Evolutionary conservation across 2,329 filamentous ascomycete species (phyloP), one percentile per base, ranked within the genome.

Genomic region (Claviceps pazoutovae): DNA sequence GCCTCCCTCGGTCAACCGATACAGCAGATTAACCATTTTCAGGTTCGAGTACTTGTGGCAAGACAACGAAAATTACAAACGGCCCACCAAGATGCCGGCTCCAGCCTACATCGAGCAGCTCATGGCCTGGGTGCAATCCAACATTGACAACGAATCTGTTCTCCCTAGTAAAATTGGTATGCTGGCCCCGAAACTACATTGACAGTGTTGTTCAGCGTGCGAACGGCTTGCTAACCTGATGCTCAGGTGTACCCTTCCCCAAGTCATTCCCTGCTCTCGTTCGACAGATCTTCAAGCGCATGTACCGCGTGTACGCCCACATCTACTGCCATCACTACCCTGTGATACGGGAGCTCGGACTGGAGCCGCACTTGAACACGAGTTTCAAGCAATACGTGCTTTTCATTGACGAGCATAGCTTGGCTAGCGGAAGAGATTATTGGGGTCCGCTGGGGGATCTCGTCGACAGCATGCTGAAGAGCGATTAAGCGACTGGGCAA

Each of bases 291-390:
- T 97, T 97, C 81, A 98, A 98, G 78, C 86, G 93, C 64, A 84
- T 98, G 73, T 98, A 97, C 72, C 86, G 93, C 59, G 91, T 98
- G 56, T 98, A 98, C 68, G 93, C 93, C 44, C 93, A 98, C 72
- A 95, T 98, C 61, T 98, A 98, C 80, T 98, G 94, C 74, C 93
- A 98, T 70, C 93, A 98, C 73, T 98, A 98, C 71, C 90, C 90
- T 38, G 90, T 98, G 58, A 85, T 98, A 59, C 86, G 94, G 54
- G 89, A 96, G 66, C 79, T 98, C 41, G 93, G 93, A 21, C 79
- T 98, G 53, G 93, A 98, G 70, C 90, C 94, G 45, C 93, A 98
- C 69, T 79, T 98, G 58, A 98, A 98, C 71, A 98, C 93, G 14
- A 95, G 88, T 71, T 98, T 98, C 81, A 98, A 98, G 78, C 93